Conservation (phyloP, 2,329 filamentous ascomycete genomes). For the Bipolaris zeicola region DNA sequence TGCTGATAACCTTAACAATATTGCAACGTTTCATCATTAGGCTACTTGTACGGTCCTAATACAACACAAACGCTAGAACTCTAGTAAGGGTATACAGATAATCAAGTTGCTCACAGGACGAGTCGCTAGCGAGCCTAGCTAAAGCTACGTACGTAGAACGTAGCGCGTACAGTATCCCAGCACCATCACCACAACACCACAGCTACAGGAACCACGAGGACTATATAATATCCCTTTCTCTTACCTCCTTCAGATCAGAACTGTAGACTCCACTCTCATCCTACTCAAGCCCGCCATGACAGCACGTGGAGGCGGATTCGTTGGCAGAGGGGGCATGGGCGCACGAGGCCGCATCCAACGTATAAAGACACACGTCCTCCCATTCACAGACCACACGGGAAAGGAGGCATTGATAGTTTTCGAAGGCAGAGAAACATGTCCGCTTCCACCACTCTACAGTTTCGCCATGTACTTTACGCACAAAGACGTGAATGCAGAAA, state of each 20-base stretch:
- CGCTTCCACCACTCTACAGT: conserved; percentile 18
- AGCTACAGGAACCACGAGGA: not conserved
- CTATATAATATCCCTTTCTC: not conserved
- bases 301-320: conserved; percentile 10
- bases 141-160: not conserved
- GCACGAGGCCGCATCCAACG: conserved; percentile 16
- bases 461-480: conserved; percentile 22
- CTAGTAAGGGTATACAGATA: not conserved
- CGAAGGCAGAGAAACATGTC: conserved; percentile 7
- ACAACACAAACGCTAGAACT: not conserved
- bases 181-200: not conserved
- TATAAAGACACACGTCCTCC: conserved; percentile 15
- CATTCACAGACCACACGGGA: conserved; percentile 16
- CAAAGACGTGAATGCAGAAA: conserved; percentile 11
- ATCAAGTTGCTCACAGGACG: not conserved
- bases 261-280: not conserved
- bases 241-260: not conserved
- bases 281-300: conserved; percentile 9
- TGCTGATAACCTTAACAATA: not conserved
- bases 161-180: not conserved
- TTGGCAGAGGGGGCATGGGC: conserved; percentile 9
- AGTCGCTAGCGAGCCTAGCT: not conserved
- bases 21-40: not conserved
- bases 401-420: conserved; percentile 16
- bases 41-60: not conserved